phyloP scores from a whole-genome alignment of 805 yeast species.

The Metschnikowia koreensis region DNA sequence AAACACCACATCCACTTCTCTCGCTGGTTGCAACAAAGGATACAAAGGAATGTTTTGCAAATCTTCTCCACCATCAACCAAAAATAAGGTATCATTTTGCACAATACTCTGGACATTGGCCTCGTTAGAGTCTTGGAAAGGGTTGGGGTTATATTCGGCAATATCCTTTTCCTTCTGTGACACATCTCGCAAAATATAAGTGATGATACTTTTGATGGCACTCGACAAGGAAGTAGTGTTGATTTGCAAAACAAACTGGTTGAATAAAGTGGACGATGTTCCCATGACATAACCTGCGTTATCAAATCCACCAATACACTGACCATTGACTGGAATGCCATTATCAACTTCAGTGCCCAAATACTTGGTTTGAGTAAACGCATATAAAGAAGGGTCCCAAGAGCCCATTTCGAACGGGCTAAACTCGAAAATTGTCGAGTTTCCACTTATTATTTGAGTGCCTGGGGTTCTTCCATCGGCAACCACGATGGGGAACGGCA shows the following conservation, averaged over 20 bases:
- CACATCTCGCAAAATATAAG: constrained; percentile 24
- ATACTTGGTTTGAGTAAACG: constrained; percentile 66
- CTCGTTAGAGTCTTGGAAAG: constrained; percentile 27
- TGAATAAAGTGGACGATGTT: constrained; percentile 39
- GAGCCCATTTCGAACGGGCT: constrained; percentile 61
- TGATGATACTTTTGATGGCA: constrained; percentile 25
- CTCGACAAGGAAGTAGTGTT: constrained; percentile 22
- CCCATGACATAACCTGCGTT: constrained; percentile 51
- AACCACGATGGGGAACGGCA: constrained; percentile 42
- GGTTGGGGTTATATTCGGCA: constrained; percentile 42
- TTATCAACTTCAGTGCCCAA: constrained; percentile 63
- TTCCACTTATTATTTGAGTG: constrained; percentile 26
- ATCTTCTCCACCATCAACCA: constrained; percentile 47
- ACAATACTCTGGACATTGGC: constrained; percentile 22
- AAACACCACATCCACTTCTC: constrained; percentile 41
- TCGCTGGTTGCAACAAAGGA: constrained; percentile 37
- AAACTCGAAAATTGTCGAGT: constrained; percentile 40
- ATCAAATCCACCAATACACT: constrained; percentile 70
- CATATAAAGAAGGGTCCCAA: constrained; percentile 74
- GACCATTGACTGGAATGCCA: constrained; percentile 50
- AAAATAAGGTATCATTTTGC: constrained; percentile 29
- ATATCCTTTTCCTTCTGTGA: constrained; percentile 32
- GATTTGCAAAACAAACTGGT: constrained; percentile 29
- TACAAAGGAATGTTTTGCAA: constrained; percentile 40
- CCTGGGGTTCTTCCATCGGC: constrained; percentile 41